Evolutionary conservation across 352 stramenopile species (phyloP).

Genomic region (Globisporangium paroecandrum): DNA sequence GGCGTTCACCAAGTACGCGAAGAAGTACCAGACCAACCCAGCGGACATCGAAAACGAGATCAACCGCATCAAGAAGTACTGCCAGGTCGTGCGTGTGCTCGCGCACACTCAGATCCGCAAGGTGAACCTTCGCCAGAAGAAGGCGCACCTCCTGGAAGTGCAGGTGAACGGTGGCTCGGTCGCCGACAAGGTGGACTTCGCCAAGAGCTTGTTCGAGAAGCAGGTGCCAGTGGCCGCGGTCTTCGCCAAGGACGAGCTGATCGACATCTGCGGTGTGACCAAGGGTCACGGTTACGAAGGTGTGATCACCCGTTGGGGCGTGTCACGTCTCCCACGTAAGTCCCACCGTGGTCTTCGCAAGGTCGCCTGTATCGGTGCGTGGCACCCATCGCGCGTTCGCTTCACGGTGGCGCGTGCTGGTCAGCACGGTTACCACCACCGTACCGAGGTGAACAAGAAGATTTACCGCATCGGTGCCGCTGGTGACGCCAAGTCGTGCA

Average conservation of each 20-base stretch:
- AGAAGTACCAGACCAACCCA: slow-evolving; percentile 96
- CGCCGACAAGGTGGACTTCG: slow-evolving; percentile 99
- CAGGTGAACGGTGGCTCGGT: slow-evolving; percentile 99
- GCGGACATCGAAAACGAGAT: slow-evolving; percentile 96
- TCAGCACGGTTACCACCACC: slow-evolving; percentile 99
- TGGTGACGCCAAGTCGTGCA: slow-evolving; percentile 93
- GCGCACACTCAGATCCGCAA: slow-evolving; percentile 99
- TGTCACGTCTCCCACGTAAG: slow-evolving; percentile 99
- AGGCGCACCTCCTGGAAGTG: slow-evolving; percentile 99
- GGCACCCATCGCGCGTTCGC: slow-evolving; percentile 98
- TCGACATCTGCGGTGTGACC: slow-evolving; percentile 98
- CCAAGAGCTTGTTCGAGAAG: slow-evolving; percentile 99
- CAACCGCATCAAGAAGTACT: slow-evolving; percentile 99
- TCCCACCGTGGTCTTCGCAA: slow-evolving; percentile 99
- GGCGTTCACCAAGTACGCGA: slow-evolving; percentile 99
- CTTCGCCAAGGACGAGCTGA: slow-evolving; percentile 96
- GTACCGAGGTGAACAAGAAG: slow-evolving; percentile 99
- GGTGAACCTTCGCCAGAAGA: slow-evolving; percentile 99
- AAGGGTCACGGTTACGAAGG: slow-evolving; percentile 99
- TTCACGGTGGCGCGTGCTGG: slow-evolving; percentile 98
- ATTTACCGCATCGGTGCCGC: slow-evolving; percentile 98
- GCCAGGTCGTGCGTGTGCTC: slow-evolving; percentile 98
- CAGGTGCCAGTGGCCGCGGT: slow-evolving; percentile 96
- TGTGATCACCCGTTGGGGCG: slow-evolving; percentile 99
- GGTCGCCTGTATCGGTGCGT: slow-evolving; percentile 99